A percentile compares a stretch with the other conserved stretches of the same genome.
These are phyloP conservation scores for Diaporthe velutina DNA, from an alignment of 2,329 filamentous ascomycete genomes.

Conservation along the genomic window DNA sequence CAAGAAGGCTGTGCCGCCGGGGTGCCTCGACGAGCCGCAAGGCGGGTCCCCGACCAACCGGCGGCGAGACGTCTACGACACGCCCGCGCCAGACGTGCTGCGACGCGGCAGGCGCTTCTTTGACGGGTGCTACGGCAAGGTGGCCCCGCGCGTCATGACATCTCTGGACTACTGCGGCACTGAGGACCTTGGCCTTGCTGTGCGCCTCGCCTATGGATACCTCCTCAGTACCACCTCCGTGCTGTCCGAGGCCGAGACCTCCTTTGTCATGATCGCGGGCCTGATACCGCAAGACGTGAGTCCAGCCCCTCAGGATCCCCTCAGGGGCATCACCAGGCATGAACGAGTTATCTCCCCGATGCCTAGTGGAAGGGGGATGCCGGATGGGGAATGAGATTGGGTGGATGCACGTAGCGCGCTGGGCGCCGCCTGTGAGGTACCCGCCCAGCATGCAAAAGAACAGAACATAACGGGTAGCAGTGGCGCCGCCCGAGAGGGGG, in stretches of 20 bases:
- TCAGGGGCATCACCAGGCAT: not conserved
- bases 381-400: not conserved
- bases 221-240: slow-evolving; percentile 61
- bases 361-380: not conserved
- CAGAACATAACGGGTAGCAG: not conserved
- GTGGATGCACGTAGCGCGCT: slow-evolving; percentile 12
- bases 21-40: slow-evolving; percentile 55
- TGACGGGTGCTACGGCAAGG: slow-evolving; percentile 62
- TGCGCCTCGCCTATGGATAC: slow-evolving; percentile 62
- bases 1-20: slow-evolving; percentile 56
- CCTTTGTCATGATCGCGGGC: slow-evolving; percentile 63
- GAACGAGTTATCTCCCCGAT: not conserved
- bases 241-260: slow-evolving; percentile 60
- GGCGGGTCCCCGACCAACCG: slow-evolving; percentile 54
- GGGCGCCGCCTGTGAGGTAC: slow-evolving; percentile 6
- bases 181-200: slow-evolving; percentile 62
- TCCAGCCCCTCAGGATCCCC: not conserved
- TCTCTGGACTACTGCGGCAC: slow-evolving; percentile 63
- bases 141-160: slow-evolving; percentile 60
- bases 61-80: slow-evolving; percentile 53
- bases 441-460: not conserved
- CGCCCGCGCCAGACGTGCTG: slow-evolving; percentile 52
- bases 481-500: not conserved
- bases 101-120: slow-evolving; percentile 61
- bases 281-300: slow-evolving; percentile 65